These are phyloP conservation scores for Microcera coccophila DNA, from an alignment of 2,329 filamentous ascomycete species.

Conservation along the genomic window DNA sequence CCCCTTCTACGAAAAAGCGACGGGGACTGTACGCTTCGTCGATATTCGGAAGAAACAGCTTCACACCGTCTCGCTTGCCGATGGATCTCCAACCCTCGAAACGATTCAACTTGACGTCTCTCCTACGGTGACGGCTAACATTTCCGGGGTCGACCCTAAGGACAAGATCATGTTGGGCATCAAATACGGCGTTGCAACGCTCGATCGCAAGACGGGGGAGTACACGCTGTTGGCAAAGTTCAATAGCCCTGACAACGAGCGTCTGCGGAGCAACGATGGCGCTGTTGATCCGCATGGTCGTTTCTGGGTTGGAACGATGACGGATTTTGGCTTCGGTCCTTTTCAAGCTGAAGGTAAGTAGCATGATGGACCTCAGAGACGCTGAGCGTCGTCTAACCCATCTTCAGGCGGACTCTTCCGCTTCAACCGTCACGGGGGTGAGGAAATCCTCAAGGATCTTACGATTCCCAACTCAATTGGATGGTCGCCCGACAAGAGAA, in stretches of 20 bases:
- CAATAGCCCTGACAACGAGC: conserved; percentile 41
- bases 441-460: conserved; percentile 58
- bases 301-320: conserved; percentile 86
- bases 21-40: conserved; percentile 68
- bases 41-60: conserved; percentile 78
- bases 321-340: conserved; percentile 57
- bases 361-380: conserved; percentile 15
- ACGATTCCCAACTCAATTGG: conserved; percentile 82
- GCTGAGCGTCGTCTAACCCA: neutral
- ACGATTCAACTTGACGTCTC: conserved; percentile 55
- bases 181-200: conserved; percentile 77
- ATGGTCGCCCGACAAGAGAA: conserved; percentile 70
- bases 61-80: conserved; percentile 63
- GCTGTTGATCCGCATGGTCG: conserved; percentile 73
- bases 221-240: conserved; percentile 54
- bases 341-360: conserved; percentile 58
- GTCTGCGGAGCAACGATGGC: conserved; percentile 75
- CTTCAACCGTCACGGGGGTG: conserved; percentile 59
- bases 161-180: conserved; percentile 71
- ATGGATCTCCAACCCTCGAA: conserved; percentile 60
- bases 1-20: conserved; percentile 66
- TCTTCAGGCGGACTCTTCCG: conserved; percentile 65
- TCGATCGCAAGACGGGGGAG: conserved; percentile 58
- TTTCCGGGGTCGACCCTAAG: conserved; percentile 58
- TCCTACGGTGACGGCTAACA: conserved; percentile 71